Evolutionary conservation across 257 asterid species (phyloP).

Genomic region (Solanum medicagineum): DNA sequence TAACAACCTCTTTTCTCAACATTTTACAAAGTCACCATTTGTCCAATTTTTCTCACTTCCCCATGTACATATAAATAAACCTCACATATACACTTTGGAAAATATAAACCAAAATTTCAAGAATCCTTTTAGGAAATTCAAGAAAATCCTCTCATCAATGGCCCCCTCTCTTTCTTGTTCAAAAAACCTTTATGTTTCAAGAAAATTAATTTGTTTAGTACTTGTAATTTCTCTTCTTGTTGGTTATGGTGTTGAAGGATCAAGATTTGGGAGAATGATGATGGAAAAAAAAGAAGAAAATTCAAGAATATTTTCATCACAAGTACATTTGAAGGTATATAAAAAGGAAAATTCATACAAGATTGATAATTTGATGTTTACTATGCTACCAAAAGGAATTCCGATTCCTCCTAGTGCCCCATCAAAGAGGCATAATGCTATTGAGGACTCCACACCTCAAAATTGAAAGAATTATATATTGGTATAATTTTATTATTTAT

Average conservation of each 20-base stretch:
- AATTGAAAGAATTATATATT: not conserved
- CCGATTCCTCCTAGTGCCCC: slow-evolving; percentile 25
- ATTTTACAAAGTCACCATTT: not conserved
- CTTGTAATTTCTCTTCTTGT: slow-evolving; percentile 1
- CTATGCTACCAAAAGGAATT: slow-evolving; percentile 9
- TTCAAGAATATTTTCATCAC: not conserved
- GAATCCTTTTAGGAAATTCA: not conserved
- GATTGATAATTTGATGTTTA: slow-evolving; percentile 1
- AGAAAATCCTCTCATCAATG: not conserved
- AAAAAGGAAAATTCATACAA: not conserved
- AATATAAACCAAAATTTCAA: not conserved
- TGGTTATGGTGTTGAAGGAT: not conserved
- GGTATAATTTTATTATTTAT: not conserved
- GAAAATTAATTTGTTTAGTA: not conserved
- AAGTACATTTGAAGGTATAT: slow-evolving; percentile 3
- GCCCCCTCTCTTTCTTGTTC: not conserved
- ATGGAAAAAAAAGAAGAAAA: not conserved
- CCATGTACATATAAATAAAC: slow-evolving; percentile 5
- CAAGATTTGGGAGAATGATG: slow-evolving; percentile 6
- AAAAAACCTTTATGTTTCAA: not conserved
- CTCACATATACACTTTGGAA: not conserved
- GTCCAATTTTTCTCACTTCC: not conserved
- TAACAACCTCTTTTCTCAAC: not conserved
- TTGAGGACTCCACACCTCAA: not conserved
- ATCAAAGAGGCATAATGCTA: slow-evolving; percentile 17